Percentiles rank a stretch among this genome's conserved stretches.
phyloP scores from a whole-genome alignment of 2,329 filamentous ascomycete species.

The Talaromyces rugulosus region DNA sequence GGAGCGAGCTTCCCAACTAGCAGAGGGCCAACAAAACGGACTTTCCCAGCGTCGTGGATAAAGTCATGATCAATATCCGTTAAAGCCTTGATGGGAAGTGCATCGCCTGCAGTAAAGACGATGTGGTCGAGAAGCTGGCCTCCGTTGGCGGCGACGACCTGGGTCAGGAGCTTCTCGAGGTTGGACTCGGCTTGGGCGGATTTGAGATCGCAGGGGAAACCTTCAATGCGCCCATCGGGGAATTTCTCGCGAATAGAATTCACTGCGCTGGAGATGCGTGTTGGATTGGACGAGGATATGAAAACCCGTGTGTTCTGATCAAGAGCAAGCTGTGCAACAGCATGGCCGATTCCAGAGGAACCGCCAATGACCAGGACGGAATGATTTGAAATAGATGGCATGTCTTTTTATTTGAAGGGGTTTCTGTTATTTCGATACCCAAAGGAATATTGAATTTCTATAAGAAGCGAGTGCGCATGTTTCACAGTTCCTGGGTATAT shows the following conservation, averaged over 20 bases:
- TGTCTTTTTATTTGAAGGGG: not conserved
- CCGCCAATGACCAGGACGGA: conserved; percentile 51
- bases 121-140: conserved; percentile 48
- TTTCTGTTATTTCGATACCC: not conserved
- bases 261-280: conserved; percentile 37
- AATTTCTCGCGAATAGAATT: conserved; percentile 39
- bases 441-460: not conserved
- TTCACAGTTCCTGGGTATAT: not conserved
- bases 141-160: not conserved
- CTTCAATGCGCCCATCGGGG: conserved; percentile 41
- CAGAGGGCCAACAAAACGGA: conserved; percentile 37
- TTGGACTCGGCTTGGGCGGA: conserved; percentile 27
- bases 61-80: conserved; percentile 20
- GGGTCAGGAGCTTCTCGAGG: not conserved
- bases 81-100: conserved; percentile 32
- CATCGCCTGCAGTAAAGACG: conserved; percentile 53
- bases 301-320: conserved; percentile 47
- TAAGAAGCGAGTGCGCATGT: not conserved
- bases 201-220: conserved; percentile 49
- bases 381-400: conserved; percentile 27
- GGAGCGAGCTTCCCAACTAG: conserved; percentile 50
- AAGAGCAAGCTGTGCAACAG: conserved; percentile 47
- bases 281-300: conserved; percentile 44
- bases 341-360: conserved; percentile 50
- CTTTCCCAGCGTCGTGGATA: conserved; percentile 19